Base-by-base conservation (phyloP, 768 basidiomycete genomes). In the Sistotremastrum niveocremeum region DNA sequence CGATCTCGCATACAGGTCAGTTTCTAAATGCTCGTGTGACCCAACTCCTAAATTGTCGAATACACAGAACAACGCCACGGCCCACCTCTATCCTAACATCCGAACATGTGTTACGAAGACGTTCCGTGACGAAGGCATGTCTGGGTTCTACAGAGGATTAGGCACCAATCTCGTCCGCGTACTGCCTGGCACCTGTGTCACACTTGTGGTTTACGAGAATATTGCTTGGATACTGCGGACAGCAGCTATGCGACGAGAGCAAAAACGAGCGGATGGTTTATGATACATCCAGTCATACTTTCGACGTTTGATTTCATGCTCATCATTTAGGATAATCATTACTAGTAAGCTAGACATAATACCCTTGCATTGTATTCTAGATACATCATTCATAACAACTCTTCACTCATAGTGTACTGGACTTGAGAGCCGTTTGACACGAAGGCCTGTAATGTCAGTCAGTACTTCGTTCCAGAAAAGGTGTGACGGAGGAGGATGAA, bases 201-300 rank as follows among this genome's bases (percentile, higher is more conserved):
- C 94, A 4, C 95, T 98, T 53, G 94, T 98, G 36, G 91, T 97
- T 12, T 99, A 98, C 60, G 95, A 90, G 60, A 90, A 90, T 52
- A 59, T 90, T 46, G 86, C 87, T 0, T 90, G 86, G 86, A 56
- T 88, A 30, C 60, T 90, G 38, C 69, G 81, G 51, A 77, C 74
- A 4, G 72, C 72, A 3, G 85, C 84, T 41, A 66, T 68, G n/a
- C 71, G 63, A 49, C 67, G 72, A 32, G 74, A 72, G 47, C 60
- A 47, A 29, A 6, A n/a, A 38, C 36, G 33, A 29, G 41, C 41
- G 11, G 10, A 46, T 10, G 12, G 41, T 39, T 10, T 11, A 44
- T 46, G 35, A 46, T 33, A 2, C 4, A 30, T 41, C 2, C 4
- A 34, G 32, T 44, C 34, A 6, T 3, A 33, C 30, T 35, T 7